A percentile compares a stretch with the other conserved stretches of the same genome.
Evolutionary conservation across 768 basidiomycete species (phyloP).

Genomic region (Cystobasidium onofrii): DNA sequence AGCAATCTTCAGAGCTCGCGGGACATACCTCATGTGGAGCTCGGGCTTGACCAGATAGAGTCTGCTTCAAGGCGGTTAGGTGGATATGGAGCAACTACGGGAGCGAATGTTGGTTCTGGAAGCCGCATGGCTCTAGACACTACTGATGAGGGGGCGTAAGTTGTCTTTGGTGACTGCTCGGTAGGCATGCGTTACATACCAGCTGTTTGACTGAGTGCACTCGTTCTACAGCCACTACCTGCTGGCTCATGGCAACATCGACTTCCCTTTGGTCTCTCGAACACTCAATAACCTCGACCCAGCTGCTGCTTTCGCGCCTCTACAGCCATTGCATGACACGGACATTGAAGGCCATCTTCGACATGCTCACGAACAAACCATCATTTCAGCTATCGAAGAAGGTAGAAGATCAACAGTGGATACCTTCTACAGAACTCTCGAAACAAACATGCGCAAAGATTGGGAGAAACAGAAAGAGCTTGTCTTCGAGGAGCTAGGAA

Average conservation of each 20-base stretch:
- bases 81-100: slow-evolving; percentile 20
- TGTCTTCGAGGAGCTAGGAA: slow-evolving; percentile 77
- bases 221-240: slow-evolving; percentile 63
- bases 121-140: background rate
- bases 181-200: slow-evolving; percentile 57
- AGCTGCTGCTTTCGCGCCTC: slow-evolving; percentile 69
- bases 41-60: slow-evolving; percentile 91
- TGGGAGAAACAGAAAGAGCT: slow-evolving; percentile 87
- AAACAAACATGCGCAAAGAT: slow-evolving; percentile 64
- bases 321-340: slow-evolving; percentile 88
- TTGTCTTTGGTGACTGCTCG: slow-evolving; percentile 55
- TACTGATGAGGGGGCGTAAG: slow-evolving; percentile 12
- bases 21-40: slow-evolving; percentile 77
- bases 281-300: slow-evolving; percentile 78
- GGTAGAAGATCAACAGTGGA: slow-evolving; percentile 73
- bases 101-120: background rate
- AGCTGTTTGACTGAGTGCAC: slow-evolving; percentile 44
- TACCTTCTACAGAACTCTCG: slow-evolving; percentile 71
- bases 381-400: slow-evolving; percentile 89
- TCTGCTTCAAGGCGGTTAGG: slow-evolving; percentile 73
- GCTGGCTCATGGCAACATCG: slow-evolving; percentile 85
- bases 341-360: slow-evolving; percentile 80
- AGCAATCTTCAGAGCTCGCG: slow-evolving; percentile 47
- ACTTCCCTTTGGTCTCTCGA: slow-evolving; percentile 73
- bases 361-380: slow-evolving; percentile 88